Evolutionary conservation across 78 protist species (phyloP), one percentile per base, ranked within the genome.

Genomic region (Diacronema lutheri): DNA sequence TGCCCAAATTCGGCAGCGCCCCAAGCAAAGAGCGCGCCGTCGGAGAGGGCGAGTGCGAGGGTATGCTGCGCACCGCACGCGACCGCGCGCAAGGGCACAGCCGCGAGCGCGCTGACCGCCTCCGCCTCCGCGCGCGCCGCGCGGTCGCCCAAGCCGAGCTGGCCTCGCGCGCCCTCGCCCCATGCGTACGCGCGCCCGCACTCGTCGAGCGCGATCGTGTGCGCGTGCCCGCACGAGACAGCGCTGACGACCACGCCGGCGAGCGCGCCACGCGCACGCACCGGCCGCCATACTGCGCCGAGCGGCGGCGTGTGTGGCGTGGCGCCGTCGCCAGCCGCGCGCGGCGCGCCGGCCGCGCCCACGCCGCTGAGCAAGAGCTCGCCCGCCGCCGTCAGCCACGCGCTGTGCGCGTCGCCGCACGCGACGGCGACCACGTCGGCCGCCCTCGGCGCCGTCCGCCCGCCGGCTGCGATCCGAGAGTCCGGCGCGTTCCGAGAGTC

Each of bases 331-430:
- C 16, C 50, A 3, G 50, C 50, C 16, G 7, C 50, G 50, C 50
- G 50, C 50, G 50, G 16, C 50, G 16, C 50, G 50, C 50, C 50
- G 50, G 50, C 50, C 50, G 50, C 41, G 41, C 71, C 71, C 19
- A 31, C 25, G 6, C 83, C 83, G n/a, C 56, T 29, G 23, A 64
- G n/a, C 31, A 14, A 80, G 23, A 80, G 12, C 16, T 40, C 31
- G 37, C 65, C 84, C 19, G 2, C 84, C 25, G 57, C 57, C 21
- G 84, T 62, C 25, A 40, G 44, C 25, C 26, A 2, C 25, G 84
- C 68, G 33, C 41, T 12, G 72, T 80, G 84, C 29, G 13, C 2
- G 23, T 80, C 64, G 84, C 62, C 84, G 72, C 62, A 60, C 57
- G 84, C 69, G 19, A 61, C 72, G 26, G 68, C 68, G 33, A 44